These are phyloP conservation scores for Nigrospora sphaerica DNA, from an alignment of 2,329 filamentous ascomycete genomes.

Conservation along the genomic window DNA sequence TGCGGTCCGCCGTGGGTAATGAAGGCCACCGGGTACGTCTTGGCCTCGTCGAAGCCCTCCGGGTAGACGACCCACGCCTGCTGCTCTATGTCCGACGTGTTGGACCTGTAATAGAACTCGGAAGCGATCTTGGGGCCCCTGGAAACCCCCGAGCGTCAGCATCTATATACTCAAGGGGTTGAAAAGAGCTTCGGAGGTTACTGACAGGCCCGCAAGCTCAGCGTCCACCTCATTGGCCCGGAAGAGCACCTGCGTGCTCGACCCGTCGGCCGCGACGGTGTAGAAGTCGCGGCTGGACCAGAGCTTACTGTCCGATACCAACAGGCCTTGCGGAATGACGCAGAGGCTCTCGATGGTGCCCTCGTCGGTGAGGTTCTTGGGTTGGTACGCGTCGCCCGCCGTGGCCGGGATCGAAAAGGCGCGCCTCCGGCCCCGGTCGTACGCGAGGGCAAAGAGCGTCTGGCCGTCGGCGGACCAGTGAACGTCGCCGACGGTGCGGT, in stretches of 20 bases:
- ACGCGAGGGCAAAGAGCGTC: constrained; percentile 19
- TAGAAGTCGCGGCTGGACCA: constrained; percentile 27
- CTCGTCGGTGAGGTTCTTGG: constrained; percentile 25
- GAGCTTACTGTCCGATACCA: constrained; percentile 26
- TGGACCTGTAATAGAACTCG: constrained; percentile 26
- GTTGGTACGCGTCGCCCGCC: constrained; percentile 18
- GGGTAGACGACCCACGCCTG: constrained; percentile 26
- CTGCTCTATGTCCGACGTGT: constrained; percentile 22
- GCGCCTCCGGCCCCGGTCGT: constrained; percentile 21
- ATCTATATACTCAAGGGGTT: too few relatives aligned
- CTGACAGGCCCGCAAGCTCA: constrained; percentile 20
- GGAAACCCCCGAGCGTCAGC: too few relatives aligned
- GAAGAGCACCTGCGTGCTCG: constrained; percentile 21
- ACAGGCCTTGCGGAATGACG: constrained; percentile 17
- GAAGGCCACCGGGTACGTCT: constrained; percentile 47
- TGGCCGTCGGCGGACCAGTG: constrained; percentile 20
- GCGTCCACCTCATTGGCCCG: constrained; percentile 26
- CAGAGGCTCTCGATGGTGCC: constrained; percentile 20
- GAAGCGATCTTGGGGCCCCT: constrained; percentile 19
- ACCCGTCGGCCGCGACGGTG: constrained; percentile 16
- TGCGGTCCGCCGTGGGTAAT: constrained; percentile 48
- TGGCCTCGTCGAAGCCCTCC: constrained; percentile 21
- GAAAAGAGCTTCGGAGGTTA: too few relatives aligned
- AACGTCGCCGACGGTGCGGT: constrained; percentile 17
- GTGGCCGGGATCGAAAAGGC: constrained; percentile 22